Evolutionary conservation across 306 rosid species (phyloP), one percentile per base, ranked within the genome.

Genomic region (Oxytropis ochrocephala): DNA sequence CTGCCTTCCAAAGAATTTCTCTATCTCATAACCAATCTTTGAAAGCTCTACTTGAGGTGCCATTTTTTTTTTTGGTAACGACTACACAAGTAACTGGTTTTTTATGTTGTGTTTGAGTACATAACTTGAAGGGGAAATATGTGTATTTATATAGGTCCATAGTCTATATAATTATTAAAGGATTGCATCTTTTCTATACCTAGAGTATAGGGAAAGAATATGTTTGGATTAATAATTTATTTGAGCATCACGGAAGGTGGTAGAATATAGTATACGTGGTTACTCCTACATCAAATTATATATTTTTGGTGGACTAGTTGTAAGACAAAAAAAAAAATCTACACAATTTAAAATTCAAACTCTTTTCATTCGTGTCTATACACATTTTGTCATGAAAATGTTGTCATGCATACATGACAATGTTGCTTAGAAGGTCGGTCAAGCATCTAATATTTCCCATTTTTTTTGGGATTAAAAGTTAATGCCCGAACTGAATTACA

Each of bases 21-120:
- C 82, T 16, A 78, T 78, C 30, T 78, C 82, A 32, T 58, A 72
- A 6, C 82, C 82, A 55, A 67, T 67, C 55, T 78, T 78, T 0
- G 56, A 70, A 67, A 81, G 27, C 2, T 81, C 83, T 50, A 49
- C 67, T 49, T 78, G 80, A 42, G 79, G 75, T 73, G 73, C 85
- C 85, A 83, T 82, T 72, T 76, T 76, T 72, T 76, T 76, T 72
- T 46, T 24, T 24, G 2, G 3, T 24, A 24, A 24, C 11, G 27
- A 70, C 47, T 49, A 38, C 67, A 17, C 42, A 9, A 46, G 30
- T 64, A 55, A 66, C 8, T 69, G 30, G 2, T 60, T 60, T 36
- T 0, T 61, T 41, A 5, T 32, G 3, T 52, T 64, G 3, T 21
- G 24, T 27, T 67, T 18, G 32, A 39, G 55, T 76, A 46, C 11